Evolutionary conservation across 371 early-diverging fungal species (phyloP), one percentile per base, ranked within the genome.

Genomic region (Mortierella polycephala): DNA sequence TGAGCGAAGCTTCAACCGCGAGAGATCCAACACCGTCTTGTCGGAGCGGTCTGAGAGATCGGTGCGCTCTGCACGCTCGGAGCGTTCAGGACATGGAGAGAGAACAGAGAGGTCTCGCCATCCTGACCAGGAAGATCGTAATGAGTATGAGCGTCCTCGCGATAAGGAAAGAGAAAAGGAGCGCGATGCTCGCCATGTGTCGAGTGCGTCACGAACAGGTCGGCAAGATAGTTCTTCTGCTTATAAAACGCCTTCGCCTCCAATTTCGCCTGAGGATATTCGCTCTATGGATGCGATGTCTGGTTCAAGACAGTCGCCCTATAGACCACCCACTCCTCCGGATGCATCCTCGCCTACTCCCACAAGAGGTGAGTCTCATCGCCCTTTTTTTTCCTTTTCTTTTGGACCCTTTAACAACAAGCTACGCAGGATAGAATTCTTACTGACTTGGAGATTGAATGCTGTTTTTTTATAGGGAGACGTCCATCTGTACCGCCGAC

Each of bases 21-120:
- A 77, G 56, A 53, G 79, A 51, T 77, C 79, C 30, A 77, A 77
- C 55, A 77, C 79, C 2, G 79, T 68, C 7, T 57, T 68, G 12
- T 77, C 79, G 1, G 79, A 77, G 41, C 67, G 79, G 7, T 76
- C 76, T 1, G 76, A 71, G 57, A 62, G 71, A n/a, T 76, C 76
- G 7, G 67, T 59, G 16, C 71, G 68, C 18, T 76, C 77, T 14
- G 56, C 50, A 50, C 76, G 76, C 10, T 75, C 76, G 0, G 74
- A 66, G 58, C 67, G 73, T 6, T 60, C 56, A 37, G 60, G 55
- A 7, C 61, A 50, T 39, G 61, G 61, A 44, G 59, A 64, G 56
- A 41, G 45, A 37, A 55, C 64, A 1, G 61, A 73, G 7, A 67
- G 61, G 13, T 71, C 71, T 54, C 72, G 79, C 16, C 57, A 76